Evolutionary conservation across 208 protist genomes (phyloP).

Genomic region (Trypanosoma congolense): DNA sequence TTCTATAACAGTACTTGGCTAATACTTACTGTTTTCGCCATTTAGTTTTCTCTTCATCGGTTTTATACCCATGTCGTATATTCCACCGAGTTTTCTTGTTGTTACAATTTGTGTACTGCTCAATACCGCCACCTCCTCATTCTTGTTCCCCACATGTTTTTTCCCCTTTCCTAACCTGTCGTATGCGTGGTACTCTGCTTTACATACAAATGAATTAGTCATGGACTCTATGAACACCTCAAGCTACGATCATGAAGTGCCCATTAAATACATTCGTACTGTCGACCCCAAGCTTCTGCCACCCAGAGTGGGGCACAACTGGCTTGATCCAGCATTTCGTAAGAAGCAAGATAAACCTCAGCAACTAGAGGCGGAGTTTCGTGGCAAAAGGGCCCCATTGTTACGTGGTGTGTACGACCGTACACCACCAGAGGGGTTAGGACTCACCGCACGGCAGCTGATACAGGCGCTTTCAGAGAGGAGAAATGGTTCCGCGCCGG

Average conservation of each 20-base stretch:
- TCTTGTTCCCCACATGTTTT: constrained; percentile 13
- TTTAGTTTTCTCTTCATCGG: too few species aligned
- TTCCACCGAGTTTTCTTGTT: too few species aligned
- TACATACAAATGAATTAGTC: not conserved
- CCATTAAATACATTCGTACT: constrained; percentile 72
- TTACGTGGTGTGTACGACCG: constrained; percentile 45
- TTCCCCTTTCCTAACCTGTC: constrained; percentile 5
- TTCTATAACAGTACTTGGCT: too few species aligned
- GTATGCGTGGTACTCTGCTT: not conserved
- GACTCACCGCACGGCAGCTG: constrained; percentile 70
- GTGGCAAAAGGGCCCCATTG: constrained; percentile 58
- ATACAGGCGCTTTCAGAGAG: constrained; percentile 41
- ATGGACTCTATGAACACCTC: constrained; percentile 15
- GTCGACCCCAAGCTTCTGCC: constrained; percentile 70
- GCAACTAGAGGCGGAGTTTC: constrained; percentile 78
- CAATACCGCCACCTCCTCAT: not conserved
- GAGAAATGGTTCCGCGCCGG: constrained; percentile 15
- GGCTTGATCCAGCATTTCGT: constrained; percentile 84
- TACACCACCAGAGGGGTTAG: constrained; percentile 36
- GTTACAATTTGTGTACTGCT: too few species aligned
- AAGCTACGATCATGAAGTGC: constrained; percentile 38
- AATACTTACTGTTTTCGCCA: too few species aligned
- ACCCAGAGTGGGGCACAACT: constrained; percentile 84
- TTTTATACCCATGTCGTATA: too few species aligned
- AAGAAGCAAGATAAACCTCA: constrained; percentile 73